Evolutionary conservation across 495 filamentous ascomycete species (phyloP), one percentile per base, ranked within the genome.

Genomic region (Talaromyces liani): DNA sequence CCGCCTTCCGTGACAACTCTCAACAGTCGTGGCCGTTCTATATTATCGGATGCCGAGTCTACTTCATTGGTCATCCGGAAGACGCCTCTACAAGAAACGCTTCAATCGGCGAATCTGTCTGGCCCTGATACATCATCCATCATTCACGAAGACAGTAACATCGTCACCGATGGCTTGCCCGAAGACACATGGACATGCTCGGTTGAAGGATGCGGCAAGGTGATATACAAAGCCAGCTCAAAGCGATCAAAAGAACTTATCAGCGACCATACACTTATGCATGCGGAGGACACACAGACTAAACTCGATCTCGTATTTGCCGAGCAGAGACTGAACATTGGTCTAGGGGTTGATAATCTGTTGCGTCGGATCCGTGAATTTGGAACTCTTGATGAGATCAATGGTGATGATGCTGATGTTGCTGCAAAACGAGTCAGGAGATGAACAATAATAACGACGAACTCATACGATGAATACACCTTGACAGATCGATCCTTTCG

Each of bases 131-230:
- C 65, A 57, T 49, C 34, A 69, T 55, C 82, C 47, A 68, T 80
- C 18, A 69, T 81, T 36, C 68, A 70, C 61, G 70, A 80, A 45
- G 79, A 81, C 69, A 56, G 63, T 79, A 57, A 80, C 77, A 20
- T 81, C 74, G 34, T 77, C 69, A 60, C 74, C 69, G 1, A 75
- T 75, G 62, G 82, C 59, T 81, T 80, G 1, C 84, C 84, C 7
- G 80, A 87, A 54, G 85, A 88, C 55, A 82, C 82, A 1, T 93
- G 90, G 89, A 76, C 75, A 10, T 95, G 91, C 68, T 81, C 83
- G 31, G 81, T 90, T 62, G 83, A 85, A 36, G 88, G 82, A 29
- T 95, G 91, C 71, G 70, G 70, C 29, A 84, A 86, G 61, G 76
- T 86, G 33, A 81, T 91, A 24, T 80, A 84, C 67, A 81, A 78